Conservation (phyloP, 2,329 filamentous ascomycete genomes). For the Pyrenochaeta sp. region DNA sequence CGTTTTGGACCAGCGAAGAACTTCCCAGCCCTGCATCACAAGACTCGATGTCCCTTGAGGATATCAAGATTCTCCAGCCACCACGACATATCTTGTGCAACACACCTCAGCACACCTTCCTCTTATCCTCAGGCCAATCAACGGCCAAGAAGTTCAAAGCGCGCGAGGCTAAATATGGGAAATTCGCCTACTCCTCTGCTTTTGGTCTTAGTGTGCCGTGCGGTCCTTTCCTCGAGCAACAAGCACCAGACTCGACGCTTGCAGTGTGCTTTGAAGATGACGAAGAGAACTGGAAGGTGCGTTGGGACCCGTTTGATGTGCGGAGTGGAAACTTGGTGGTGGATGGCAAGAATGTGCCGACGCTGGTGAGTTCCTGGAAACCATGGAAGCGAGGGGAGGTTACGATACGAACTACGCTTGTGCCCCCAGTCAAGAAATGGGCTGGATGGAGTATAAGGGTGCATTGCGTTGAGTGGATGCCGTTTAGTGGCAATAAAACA, state of each 20-base stretch:
- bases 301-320: constrained; percentile 27
- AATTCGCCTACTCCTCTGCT: constrained; percentile 53
- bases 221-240: constrained; percentile 44
- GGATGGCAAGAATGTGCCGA: not conserved
- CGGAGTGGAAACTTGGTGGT: not conserved
- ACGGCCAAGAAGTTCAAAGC: constrained; percentile 22
- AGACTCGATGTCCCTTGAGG: constrained; percentile 4
- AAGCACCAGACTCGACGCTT: constrained; percentile 36
- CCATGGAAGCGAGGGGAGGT: constrained; percentile 16
- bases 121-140: constrained; percentile 22
- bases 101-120: constrained; percentile 19
- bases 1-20: constrained; percentile 56
- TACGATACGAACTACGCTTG: constrained; percentile 9
- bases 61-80: constrained; percentile 14
- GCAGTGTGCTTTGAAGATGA: constrained; percentile 23
- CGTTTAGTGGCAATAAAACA: not conserved
- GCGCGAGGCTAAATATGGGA: constrained; percentile 27
- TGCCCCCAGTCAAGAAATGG: constrained; percentile 13
- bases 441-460: constrained; percentile 24
- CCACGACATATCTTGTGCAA: constrained; percentile 56
- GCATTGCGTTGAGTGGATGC: constrained; percentile 8
- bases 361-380: constrained; percentile 17
- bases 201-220: constrained; percentile 58
- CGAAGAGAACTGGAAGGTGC: constrained; percentile 28
- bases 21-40: constrained; percentile 29